Conservation (phyloP, 352 stramenopile species). For the Pythium pyrilobum region DNA sequence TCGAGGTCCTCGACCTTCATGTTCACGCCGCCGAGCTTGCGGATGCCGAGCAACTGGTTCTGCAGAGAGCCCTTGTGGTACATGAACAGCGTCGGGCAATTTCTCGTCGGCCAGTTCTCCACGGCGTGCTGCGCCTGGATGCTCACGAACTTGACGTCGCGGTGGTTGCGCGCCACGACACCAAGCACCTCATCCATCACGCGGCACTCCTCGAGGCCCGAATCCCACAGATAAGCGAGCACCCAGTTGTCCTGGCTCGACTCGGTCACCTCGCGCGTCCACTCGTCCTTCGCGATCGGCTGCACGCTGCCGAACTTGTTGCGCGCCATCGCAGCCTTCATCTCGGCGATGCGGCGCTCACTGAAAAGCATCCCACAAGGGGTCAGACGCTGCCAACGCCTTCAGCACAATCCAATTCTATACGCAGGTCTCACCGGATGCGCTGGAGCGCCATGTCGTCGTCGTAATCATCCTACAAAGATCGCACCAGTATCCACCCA, state of each 20-base stretch:
- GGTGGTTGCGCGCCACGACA: conserved; percentile 77
- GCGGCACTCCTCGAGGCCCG: conserved; percentile 85
- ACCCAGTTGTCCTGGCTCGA: conserved; percentile 85
- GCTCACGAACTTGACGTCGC: conserved; percentile 92
- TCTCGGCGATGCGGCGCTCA: conserved; percentile 82
- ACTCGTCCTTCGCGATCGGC: conserved; percentile 91
- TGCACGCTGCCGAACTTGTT: conserved; percentile 89
- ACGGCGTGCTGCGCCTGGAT: conserved; percentile 89
- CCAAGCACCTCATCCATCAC: conserved; percentile 88
- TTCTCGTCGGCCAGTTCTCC: conserved; percentile 90
- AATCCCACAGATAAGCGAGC: conserved; percentile 88
- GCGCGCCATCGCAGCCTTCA: conserved; percentile 75
- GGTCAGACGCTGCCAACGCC: background rate
- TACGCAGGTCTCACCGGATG: conserved; percentile 40
- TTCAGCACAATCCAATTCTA: background rate
- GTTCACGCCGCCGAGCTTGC: conserved; percentile 82
- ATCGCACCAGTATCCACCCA: no score
- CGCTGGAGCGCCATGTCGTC: conserved; percentile 69
- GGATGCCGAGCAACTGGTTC: conserved; percentile 87
- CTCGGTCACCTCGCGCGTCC: conserved; percentile 90
- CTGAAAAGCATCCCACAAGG: conserved; percentile 18
- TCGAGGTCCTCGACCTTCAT: conserved; percentile 89
- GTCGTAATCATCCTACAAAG: conserved; percentile 71
- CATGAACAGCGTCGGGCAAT: conserved; percentile 92
- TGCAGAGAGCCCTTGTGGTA: conserved; percentile 87